Base-by-base conservation (phyloP, 2,329 filamentous ascomycete genomes). In the Colletotrichum liriopes region DNA sequence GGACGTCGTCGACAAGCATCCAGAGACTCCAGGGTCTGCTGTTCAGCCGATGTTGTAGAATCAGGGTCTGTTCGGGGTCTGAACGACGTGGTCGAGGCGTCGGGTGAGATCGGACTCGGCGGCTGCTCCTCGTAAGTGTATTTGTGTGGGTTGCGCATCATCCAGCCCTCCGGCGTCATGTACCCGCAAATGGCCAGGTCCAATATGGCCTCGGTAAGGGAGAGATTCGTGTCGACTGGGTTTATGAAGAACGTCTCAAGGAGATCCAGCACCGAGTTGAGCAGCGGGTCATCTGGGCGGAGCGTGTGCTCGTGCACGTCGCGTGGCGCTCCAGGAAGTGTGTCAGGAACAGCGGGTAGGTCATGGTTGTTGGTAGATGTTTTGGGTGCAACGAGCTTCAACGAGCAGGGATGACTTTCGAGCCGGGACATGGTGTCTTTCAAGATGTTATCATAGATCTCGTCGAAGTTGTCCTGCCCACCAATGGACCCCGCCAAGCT, bases 111-210 rank as follows among this genome's bases (percentile, higher is more conserved):
- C 3, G 77, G 77, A 14, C 62, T 82, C 77, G 29, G 84, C 74
- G 39, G 85, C 82, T 70, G 72, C 18, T 87, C 86, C 11, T 86
- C 84, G 71, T 89, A 93, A 7, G 84, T 83, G 77, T 91, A 93
- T 71, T 85, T 87, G n/a, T 84, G 86, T 5, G 93, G 93, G 65
- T 92, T 90, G 20, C 94, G 91, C 7, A 96, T 85, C 39, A 98
- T 85, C 96, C 96, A 99, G n/a, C 93, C 93, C 78, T 98, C 94
- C 16, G 98, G 87, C 26, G 92, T 91, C 78, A 98, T 92, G 74
- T 94, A 93, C 7, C 94, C 93, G 76, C 96, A 98, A 0, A 93
- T 91, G 14, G 93, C 93, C 51, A 99, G 86, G 75, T 94, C 93
- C 37, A 97, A 89, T 54, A 98, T 86, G 0, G 93, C 89, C 77